These are phyloP conservation scores for Saccharomycopsis schoenii DNA, from an alignment of 805 yeast genomes.

Conservation along the genomic window DNA sequence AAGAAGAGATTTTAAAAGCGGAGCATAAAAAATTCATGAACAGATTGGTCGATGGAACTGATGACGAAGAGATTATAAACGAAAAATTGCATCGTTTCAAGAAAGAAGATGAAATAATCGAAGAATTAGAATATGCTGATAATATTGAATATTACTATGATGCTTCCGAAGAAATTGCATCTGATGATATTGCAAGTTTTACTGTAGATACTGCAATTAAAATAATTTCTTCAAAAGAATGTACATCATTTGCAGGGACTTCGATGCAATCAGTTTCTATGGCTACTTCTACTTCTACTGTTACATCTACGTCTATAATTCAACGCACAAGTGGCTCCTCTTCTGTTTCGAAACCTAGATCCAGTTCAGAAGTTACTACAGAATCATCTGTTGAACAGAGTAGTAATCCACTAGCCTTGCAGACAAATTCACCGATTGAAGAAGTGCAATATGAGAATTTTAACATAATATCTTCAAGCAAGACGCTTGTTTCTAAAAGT, in stretches of 20 bases:
- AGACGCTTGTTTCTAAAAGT: not conserved
- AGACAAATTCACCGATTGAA: too few species aligned
- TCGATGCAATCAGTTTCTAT: too few species aligned
- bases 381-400: too few species aligned
- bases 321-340: too few species aligned
- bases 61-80: conserved; percentile 40
- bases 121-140: conserved; percentile 20
- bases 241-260: not conserved
- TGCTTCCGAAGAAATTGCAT: not conserved
- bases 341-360: too few species aligned
- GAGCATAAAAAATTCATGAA: conserved; percentile 31
- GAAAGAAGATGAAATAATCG: conserved; percentile 30
- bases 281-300: too few species aligned
- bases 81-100: conserved; percentile 21
- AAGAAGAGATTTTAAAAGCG: conserved; percentile 18
- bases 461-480: too few species aligned
- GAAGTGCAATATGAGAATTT: too few species aligned
- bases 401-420: too few species aligned
- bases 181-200: not conserved
- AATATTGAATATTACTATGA: conserved; percentile 12
- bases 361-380: too few species aligned
- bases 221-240: not conserved
- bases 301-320: too few species aligned
- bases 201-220: not conserved
- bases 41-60: conserved; percentile 43